phyloP scores from a whole-genome alignment of 140 eudicot species.

The Eryngium alpinum region DNA sequence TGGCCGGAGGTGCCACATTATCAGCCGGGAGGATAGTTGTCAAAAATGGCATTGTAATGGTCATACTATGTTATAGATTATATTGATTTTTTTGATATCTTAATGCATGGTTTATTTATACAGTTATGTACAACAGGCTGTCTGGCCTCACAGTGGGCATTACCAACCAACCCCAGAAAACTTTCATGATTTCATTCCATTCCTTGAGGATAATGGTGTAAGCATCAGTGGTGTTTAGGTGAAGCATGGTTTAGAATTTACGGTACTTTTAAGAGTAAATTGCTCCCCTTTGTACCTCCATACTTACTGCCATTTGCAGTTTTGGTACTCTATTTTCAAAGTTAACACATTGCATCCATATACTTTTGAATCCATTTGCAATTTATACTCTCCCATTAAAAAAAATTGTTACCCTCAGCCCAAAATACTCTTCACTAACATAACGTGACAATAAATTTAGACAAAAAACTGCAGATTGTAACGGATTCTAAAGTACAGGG shows the following conservation, averaged over 20 bases:
- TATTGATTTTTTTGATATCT: neutral
- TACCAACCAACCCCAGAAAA: slow-evolving; percentile 81
- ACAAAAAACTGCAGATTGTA: too few species aligned
- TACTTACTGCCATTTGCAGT: too few species aligned
- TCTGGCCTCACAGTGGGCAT: slow-evolving; percentile 98
- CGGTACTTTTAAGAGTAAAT: too few species aligned
- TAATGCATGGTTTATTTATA: neutral
- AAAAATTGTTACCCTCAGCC: too few species aligned
- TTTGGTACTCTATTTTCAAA: too few species aligned
- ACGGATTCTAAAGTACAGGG: too few species aligned
- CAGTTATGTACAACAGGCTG: slow-evolving; percentile 40
- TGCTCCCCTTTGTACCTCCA: too few species aligned
- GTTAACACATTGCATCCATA: too few species aligned
- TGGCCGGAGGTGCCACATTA: slow-evolving; percentile 95
- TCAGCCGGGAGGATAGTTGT: slow-evolving; percentile 91
- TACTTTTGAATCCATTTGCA: too few species aligned
- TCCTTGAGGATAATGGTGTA: slow-evolving; percentile 59
- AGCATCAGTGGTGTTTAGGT: slow-evolving; percentile 67
- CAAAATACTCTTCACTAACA: too few species aligned
- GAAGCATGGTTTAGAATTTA: neutral
- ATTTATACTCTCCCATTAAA: too few species aligned
- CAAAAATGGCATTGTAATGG: slow-evolving; percentile 67
- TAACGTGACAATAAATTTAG: too few species aligned
- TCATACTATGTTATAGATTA: slow-evolving; percentile 12
- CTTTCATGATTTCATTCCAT: slow-evolving; percentile 65